Evolutionary conservation across 2,329 filamentous ascomycete genomes (phyloP).

Genomic region (Knufia fluminis): DNA sequence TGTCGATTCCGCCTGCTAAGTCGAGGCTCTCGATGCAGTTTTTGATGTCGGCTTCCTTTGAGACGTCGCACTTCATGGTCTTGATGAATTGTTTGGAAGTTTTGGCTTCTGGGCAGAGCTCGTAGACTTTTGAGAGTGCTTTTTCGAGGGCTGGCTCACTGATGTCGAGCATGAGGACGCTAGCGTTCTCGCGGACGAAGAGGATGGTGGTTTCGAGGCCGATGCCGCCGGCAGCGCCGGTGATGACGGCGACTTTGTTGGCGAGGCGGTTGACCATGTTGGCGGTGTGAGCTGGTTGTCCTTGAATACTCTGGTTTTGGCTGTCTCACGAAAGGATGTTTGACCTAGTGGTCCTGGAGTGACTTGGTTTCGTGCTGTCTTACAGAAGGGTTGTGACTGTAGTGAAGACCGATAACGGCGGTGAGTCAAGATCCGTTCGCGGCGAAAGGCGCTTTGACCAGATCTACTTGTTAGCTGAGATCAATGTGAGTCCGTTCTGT

Average conservation of each 20-base stretch:
- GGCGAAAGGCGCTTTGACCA: neutral
- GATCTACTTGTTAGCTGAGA: neutral
- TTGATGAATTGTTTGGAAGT: constrained; percentile 44
- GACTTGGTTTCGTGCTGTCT: too few species aligned
- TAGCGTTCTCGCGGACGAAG: constrained; percentile 80
- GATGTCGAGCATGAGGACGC: constrained; percentile 77
- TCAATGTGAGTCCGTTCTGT: neutral
- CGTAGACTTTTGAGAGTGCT: constrained; percentile 64
- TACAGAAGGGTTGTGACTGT: neutral
- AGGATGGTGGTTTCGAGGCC: constrained; percentile 86
- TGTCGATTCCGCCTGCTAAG: constrained; percentile 75
- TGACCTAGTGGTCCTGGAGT: too few species aligned
- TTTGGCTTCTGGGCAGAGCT: constrained; percentile 54
- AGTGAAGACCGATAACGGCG: neutral
- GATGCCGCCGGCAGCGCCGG: constrained; percentile 57
- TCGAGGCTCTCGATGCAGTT: constrained; percentile 67
- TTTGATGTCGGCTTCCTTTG: constrained; percentile 71
- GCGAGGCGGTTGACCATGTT: constrained; percentile 42
- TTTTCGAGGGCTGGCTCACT: constrained; percentile 68
- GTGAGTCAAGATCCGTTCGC: neutral
- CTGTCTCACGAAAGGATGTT: too few species aligned
- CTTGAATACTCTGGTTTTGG: too few species aligned
- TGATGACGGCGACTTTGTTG: constrained; percentile 51
- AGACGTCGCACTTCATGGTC: constrained; percentile 64
- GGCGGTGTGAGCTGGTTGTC: neutral